phyloP scores from a whole-genome alignment of 75 land plant genomes.

The Larix kaempferi region DNA sequence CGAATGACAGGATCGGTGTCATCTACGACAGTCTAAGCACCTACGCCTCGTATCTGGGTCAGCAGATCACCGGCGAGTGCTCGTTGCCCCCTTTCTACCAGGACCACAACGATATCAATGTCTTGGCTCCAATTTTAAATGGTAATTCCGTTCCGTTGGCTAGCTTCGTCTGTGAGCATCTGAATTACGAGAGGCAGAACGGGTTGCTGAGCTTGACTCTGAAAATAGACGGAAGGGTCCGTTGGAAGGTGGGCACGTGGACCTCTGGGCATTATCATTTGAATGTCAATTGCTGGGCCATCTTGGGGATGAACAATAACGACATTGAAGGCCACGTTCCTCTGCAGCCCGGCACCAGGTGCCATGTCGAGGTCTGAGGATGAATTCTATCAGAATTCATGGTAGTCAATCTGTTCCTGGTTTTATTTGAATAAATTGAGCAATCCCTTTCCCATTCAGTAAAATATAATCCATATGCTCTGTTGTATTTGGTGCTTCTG shows the following conservation, averaged over 20 bases:
- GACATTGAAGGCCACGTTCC: not conserved
- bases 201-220: slow-evolving; percentile 42
- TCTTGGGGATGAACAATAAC: slow-evolving; percentile 6
- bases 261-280: slow-evolving; percentile 17
- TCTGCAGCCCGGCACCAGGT: slow-evolving; percentile 4
- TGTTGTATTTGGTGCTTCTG: too few relatives aligned
- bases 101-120: slow-evolving; percentile 30
- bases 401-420: too few relatives aligned
- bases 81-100: slow-evolving; percentile 33
- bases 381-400: not conserved
- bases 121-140: slow-evolving; percentile 41
- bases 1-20: slow-evolving; percentile 37
- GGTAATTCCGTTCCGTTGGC: slow-evolving; percentile 38
- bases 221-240: slow-evolving; percentile 30
- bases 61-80: slow-evolving; percentile 41
- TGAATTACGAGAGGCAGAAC: slow-evolving; percentile 27
- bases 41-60: slow-evolving; percentile 39
- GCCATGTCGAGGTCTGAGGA: not conserved
- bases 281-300: slow-evolving; percentile 36
- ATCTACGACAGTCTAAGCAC: slow-evolving; percentile 36
- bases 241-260: slow-evolving; percentile 36
- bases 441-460: too few relatives aligned
- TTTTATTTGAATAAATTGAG: too few relatives aligned
- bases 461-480: too few relatives aligned
- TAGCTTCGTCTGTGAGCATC: slow-evolving; percentile 23